A percentile compares a stretch with the other conserved stretches of the same genome.
Evolutionary conservation across 2,329 filamentous ascomycete genomes (phyloP).

Genomic region (Diaporthe batatas): DNA sequence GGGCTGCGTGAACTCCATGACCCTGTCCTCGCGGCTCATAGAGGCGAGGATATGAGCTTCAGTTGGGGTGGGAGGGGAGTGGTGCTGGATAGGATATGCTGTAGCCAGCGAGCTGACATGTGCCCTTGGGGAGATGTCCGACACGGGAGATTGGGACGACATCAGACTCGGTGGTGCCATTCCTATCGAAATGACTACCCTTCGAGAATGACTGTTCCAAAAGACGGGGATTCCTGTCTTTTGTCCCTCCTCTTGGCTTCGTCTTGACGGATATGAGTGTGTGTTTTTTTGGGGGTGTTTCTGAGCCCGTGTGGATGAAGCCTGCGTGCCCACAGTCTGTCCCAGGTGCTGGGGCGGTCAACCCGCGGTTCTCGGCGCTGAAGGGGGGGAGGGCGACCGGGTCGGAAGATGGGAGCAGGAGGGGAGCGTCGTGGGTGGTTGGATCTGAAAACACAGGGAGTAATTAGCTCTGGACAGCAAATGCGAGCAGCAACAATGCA

Average conservation of each 20-base stretch:
- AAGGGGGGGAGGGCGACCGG: constrained; percentile 34
- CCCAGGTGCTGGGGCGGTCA: constrained; percentile 40
- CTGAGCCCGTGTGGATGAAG: constrained; percentile 8
- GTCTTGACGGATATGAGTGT: constrained; percentile 1
- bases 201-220: constrained; percentile 39
- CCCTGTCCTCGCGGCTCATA: constrained; percentile 37
- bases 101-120: constrained; percentile 39
- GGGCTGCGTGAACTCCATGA: constrained; percentile 41
- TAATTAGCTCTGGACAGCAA: constrained; percentile 31
- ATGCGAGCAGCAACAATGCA: constrained; percentile 10
- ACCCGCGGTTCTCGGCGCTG: constrained; percentile 40
- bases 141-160: constrained; percentile 43
- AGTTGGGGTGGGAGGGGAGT: constrained; percentile 39
- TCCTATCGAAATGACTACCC: constrained; percentile 42
- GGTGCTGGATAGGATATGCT: constrained; percentile 35
- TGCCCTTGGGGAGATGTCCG: constrained; percentile 42
- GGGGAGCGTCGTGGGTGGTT: constrained; percentile 14
- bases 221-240: constrained; percentile 26
- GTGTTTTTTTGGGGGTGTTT: background rate
- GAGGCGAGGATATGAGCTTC: constrained; percentile 43
- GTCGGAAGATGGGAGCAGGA: constrained; percentile 15
- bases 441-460: constrained; percentile 14
- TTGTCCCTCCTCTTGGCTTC: constrained; percentile 36
- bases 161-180: constrained; percentile 44
- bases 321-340: constrained; percentile 34